Percentiles rank a stretch among this genome's conserved stretches.
Evolutionary conservation across 768 basidiomycete species (phyloP).

Genomic region (Amanita subjunquillea): DNA sequence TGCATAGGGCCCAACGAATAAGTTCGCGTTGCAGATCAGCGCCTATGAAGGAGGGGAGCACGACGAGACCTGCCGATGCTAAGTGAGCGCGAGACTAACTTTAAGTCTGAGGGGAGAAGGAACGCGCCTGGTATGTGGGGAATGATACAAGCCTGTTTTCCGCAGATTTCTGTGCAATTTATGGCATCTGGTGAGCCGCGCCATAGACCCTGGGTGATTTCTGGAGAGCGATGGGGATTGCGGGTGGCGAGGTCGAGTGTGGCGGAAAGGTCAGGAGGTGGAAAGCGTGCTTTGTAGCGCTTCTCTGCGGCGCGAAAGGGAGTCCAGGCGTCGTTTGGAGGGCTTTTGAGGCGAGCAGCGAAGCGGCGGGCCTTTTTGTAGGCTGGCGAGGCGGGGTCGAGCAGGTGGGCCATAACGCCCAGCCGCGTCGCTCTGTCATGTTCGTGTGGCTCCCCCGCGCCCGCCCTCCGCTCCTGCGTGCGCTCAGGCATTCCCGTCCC

Average conservation of each 20-base stretch:
- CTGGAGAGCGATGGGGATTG: slow-evolving; percentile 27
- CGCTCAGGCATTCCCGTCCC: slow-evolving; percentile 14
- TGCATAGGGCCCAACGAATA: slow-evolving; percentile 59
- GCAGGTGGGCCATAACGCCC: slow-evolving; percentile 13
- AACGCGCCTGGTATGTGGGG: slow-evolving; percentile 48
- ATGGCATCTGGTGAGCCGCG: slow-evolving; percentile 30
- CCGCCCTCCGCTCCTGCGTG: slow-evolving; percentile 31
- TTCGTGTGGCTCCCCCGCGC: slow-evolving; percentile 69
- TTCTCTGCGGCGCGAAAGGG: slow-evolving; percentile 75
- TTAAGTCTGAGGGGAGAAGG: not conserved
- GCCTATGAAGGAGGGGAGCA: slow-evolving; percentile 69
- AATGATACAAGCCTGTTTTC: slow-evolving; percentile 32
- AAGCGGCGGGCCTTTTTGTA: slow-evolving; percentile 53
- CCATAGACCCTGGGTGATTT: slow-evolving; percentile 38
- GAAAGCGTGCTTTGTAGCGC: slow-evolving; percentile 68
- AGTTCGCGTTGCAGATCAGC: slow-evolving; percentile 55
- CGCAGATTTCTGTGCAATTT: slow-evolving; percentile 19
- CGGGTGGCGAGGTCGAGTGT: slow-evolving; percentile 58
- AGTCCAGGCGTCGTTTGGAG: slow-evolving; percentile 45
- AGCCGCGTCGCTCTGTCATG: slow-evolving; percentile 28
- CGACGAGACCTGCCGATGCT: slow-evolving; percentile 56
- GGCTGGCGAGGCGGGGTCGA: slow-evolving; percentile 36
- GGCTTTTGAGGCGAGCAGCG: slow-evolving; percentile 47
- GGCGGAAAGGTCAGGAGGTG: slow-evolving; percentile 59
- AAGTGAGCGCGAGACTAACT: not conserved